Conservation (phyloP, 345 rosid species). For the Durio zibethinus region DNA sequence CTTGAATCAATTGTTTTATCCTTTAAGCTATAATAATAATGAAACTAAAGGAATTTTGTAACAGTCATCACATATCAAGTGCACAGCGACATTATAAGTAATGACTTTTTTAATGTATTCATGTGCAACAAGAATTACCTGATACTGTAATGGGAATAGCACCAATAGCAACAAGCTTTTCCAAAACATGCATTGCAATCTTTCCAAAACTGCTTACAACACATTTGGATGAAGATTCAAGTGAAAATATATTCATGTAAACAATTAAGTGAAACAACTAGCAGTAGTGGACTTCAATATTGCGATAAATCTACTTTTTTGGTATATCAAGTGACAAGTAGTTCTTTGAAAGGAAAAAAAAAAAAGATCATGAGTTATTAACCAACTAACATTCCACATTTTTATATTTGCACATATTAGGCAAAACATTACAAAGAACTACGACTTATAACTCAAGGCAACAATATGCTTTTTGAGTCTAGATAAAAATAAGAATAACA, state of each 20-base stretch:
- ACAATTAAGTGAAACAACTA: constrained; percentile 3
- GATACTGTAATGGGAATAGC: constrained; percentile 90
- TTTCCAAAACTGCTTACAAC: constrained; percentile 96
- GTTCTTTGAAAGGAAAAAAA: background rate
- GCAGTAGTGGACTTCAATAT: background rate
- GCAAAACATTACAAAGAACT: background rate
- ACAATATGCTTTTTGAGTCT: background rate
- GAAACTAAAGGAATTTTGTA: background rate
- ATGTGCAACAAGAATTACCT: constrained; percentile 39
- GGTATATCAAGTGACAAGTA: background rate
- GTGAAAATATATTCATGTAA: constrained; percentile 14
- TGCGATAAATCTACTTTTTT: background rate
- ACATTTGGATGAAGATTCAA: constrained; percentile 51
- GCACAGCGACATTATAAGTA: background rate
- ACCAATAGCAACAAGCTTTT: constrained; percentile 94
- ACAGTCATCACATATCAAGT: constrained; percentile 6
- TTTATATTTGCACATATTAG: background rate
- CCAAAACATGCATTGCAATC: constrained; percentile 97
- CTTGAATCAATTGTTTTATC: background rate
- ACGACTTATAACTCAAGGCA: background rate
- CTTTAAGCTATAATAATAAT: background rate
- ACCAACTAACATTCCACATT: background rate
- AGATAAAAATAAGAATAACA: background rate
- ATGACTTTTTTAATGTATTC: background rate
- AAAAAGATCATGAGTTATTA: background rate